Evolutionary conservation across 2,329 filamentous ascomycete species (phyloP).

Genomic region (Colletotrichum sp.): DNA sequence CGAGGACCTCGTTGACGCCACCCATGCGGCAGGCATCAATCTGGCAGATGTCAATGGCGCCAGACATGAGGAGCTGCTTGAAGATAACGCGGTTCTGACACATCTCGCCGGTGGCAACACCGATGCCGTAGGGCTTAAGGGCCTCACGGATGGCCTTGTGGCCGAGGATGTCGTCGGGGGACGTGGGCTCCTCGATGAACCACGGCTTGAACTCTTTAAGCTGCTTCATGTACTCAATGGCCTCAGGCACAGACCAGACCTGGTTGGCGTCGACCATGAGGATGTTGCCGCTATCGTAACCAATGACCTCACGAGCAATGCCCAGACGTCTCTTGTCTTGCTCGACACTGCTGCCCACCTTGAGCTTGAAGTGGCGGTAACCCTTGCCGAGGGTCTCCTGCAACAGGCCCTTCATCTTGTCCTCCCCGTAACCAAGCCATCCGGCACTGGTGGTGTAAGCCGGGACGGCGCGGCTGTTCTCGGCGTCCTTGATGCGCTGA

Average conservation of each 20-base stretch:
- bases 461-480: slow-evolving; percentile 77
- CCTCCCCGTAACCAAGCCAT: slow-evolving; percentile 90
- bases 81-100: slow-evolving; percentile 94
- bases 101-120: slow-evolving; percentile 93
- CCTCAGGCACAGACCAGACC: slow-evolving; percentile 89
- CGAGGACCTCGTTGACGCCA: slow-evolving; percentile 89
- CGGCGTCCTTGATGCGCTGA: slow-evolving; percentile 74
- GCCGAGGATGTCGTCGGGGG: slow-evolving; percentile 86
- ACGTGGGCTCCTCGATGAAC: slow-evolving; percentile 96
- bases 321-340: slow-evolving; percentile 72
- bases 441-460: slow-evolving; percentile 91
- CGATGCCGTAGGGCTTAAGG: slow-evolving; percentile 75
- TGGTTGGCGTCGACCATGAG: slow-evolving; percentile 96
- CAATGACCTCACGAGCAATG: slow-evolving; percentile 81
- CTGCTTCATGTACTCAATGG: slow-evolving; percentile 84
- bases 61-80: slow-evolving; percentile 84
- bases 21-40: slow-evolving; percentile 90
- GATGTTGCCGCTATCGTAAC: slow-evolving; percentile 81
- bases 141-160: slow-evolving; percentile 86
- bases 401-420: slow-evolving; percentile 80
- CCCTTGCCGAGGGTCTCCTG: slow-evolving; percentile 77
- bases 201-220: slow-evolving; percentile 85
- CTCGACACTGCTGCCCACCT: slow-evolving; percentile 78
- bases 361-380: slow-evolving; percentile 89
- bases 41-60: slow-evolving; percentile 87